Evolutionary conservation across 2,329 filamentous ascomycete genomes (phyloP).

Genomic region (Fusarium stilboides): DNA sequence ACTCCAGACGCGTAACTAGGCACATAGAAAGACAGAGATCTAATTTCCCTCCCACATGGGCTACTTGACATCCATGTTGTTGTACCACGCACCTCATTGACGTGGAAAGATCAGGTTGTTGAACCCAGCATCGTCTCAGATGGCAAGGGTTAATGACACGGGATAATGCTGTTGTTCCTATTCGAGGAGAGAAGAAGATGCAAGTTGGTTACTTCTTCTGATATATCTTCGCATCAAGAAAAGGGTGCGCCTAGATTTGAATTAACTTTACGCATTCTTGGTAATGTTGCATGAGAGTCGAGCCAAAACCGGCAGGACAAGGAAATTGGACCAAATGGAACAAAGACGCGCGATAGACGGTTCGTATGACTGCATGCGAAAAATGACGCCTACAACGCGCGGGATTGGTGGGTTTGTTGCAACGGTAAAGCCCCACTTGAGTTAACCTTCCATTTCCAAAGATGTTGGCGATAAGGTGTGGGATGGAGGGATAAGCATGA

Average conservation of each 20-base stretch:
- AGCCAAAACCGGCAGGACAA: conserved; percentile 28
- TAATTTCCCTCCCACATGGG: conserved; percentile 1
- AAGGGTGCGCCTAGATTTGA: neutral
- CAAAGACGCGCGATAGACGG: conserved; percentile 31
- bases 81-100: conserved; percentile 1
- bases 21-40: neutral
- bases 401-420: conserved; percentile 43
- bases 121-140: conserved; percentile 32
- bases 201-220: neutral
- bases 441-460: conserved; percentile 27
- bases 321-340: conserved; percentile 32
- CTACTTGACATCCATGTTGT: neutral
- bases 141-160: conserved; percentile 21
- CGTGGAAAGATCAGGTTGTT: conserved; percentile 12
- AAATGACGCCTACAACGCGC: conserved; percentile 33
- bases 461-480: conserved; percentile 33
- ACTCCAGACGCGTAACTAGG: neutral
- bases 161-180: conserved; percentile 22
- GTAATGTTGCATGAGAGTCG: conserved; percentile 11
- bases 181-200: conserved; percentile 7
- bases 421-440: conserved; percentile 39
- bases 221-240: neutral
- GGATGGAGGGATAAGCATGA: conserved; percentile 34
- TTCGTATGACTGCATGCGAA: conserved; percentile 42
- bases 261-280: conserved; percentile 10